These are phyloP conservation scores for Vaccinium macrocarpon DNA, from an alignment of 148 eudicot genomes.

Conservation along the genomic window DNA sequence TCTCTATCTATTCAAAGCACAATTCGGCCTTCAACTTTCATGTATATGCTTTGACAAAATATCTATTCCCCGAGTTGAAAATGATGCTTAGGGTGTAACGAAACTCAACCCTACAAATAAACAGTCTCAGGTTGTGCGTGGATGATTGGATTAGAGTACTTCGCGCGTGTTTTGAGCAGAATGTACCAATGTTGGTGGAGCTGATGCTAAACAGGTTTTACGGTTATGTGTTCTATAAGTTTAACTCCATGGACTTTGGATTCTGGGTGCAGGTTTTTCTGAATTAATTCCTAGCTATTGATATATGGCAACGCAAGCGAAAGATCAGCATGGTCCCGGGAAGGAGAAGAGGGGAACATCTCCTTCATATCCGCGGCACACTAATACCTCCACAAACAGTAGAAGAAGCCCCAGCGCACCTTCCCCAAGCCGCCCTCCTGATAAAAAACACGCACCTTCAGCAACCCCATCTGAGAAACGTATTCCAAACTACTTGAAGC, in stretches of 20 bases:
- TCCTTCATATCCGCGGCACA: constrained; percentile 26
- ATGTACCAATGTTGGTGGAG: neutral
- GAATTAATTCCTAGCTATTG: constrained; percentile 8
- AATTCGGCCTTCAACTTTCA: neutral
- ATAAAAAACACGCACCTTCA: neutral
- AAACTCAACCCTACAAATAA: neutral
- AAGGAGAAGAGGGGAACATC: constrained; percentile 47
- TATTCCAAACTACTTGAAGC: constrained; percentile 55
- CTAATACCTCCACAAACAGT: neutral
- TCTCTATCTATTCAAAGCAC: neutral
- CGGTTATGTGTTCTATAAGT: too few relatives aligned
- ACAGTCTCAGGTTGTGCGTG: neutral
- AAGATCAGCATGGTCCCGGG: constrained; percentile 25
- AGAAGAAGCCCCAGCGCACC: constrained; percentile 23
- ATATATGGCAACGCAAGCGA: constrained; percentile 47
- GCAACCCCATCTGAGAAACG: constrained; percentile 30
- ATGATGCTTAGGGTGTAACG: neutral
- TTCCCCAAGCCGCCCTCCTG: constrained; percentile 20
- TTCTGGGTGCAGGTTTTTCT: constrained; percentile 3
- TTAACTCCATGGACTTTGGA: neutral
- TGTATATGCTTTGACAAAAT: neutral
- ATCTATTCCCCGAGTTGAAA: neutral
- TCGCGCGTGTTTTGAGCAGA: too few relatives aligned
- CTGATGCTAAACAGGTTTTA: neutral
- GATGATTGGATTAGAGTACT: neutral